Base-by-base conservation (phyloP, 1,284 basidiomycete genomes). In the Neolentinus lepideus region DNA sequence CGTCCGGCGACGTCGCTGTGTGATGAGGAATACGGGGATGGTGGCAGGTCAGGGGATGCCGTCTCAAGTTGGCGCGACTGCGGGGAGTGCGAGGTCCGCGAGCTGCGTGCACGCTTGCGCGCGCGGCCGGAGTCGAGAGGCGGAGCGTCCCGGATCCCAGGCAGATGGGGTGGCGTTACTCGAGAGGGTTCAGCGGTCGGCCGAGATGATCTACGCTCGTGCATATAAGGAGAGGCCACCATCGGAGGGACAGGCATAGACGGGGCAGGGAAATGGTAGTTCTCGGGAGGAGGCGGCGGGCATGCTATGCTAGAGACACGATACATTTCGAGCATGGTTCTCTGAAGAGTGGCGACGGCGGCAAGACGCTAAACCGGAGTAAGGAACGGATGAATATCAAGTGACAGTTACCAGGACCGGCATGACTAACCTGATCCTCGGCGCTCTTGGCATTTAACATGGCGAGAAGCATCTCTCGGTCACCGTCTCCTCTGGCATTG, bases 361-460 rank as follows among this genome's bases (percentile, higher is more conserved):
- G 88, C 84, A 51, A 88, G 71, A 53, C 88, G 83, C 86, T 90
- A 65, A 3, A 57, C 55, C 51, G 33, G 33, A 14, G 36, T 25
- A 57, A 56, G 62, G 58, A 54, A 60, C 46, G 54, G 55, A 48
- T 46, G 56, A 56, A 46, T 25, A 26, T 22, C 25, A 51, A 54
- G 52, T 56, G 48, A 55, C 26, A 51, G 46, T 24, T n/a, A 54
- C 19, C 38, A 50, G 55, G 54, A 43, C n/a, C 38, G 50, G 54
- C 25, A 25, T 36, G 38, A 51, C 43, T 76, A 56, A 85, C 85
- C 81, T 94, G 88, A 68, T 95, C 92, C 68, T 95, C 92, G 24
- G 92, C 85, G 58, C 84, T 82, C 74, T 95, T 94, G 67, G 92
- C 92, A 60, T 87, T 90, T 54, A 95, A 76, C 78, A 95, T 90